A percentile compares a stretch with the other conserved stretches of the same genome.
phyloP scores from a whole-genome alignment of 2,329 filamentous ascomycete genomes.

The Apiospora arundinis region DNA sequence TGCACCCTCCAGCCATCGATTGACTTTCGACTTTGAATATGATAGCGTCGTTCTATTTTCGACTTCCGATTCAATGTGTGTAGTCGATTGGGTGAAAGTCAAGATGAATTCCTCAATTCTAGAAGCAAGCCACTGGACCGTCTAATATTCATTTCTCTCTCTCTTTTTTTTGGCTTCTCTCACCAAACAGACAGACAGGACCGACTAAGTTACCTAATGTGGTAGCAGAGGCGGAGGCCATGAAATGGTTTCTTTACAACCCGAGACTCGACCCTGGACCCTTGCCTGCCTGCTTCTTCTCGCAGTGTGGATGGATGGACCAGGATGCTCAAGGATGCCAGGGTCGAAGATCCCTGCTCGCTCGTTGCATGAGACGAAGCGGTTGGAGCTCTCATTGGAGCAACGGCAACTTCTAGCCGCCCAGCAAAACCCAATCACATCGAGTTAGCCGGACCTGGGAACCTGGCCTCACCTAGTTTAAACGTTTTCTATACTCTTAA shows the following conservation, averaged over 20 bases:
- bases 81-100: not conserved
- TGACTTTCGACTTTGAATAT: no score
- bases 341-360: not conserved
- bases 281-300: not conserved
- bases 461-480: not conserved
- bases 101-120: not conserved
- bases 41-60: slow-evolving; percentile 5
- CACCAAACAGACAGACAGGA: no score
- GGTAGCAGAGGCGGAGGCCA: slow-evolving; percentile 2
- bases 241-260: not conserved
- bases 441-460: not conserved
- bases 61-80: not conserved
- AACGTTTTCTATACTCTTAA: not conserved
- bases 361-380: slow-evolving; percentile 18
- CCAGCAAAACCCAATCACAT: slow-evolving; percentile 38
- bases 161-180: not conserved
- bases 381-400: slow-evolving; percentile 34
- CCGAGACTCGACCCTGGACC: slow-evolving; percentile 7
- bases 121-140: not conserved
- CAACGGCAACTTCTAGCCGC: slow-evolving; percentile 37
- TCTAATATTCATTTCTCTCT: not conserved
- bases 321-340: not conserved
- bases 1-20: no score
- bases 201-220: no score
- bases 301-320: not conserved